Evolutionary conservation across 768 basidiomycete species (phyloP).

Genomic region (Suillus fuscotomentosus): DNA sequence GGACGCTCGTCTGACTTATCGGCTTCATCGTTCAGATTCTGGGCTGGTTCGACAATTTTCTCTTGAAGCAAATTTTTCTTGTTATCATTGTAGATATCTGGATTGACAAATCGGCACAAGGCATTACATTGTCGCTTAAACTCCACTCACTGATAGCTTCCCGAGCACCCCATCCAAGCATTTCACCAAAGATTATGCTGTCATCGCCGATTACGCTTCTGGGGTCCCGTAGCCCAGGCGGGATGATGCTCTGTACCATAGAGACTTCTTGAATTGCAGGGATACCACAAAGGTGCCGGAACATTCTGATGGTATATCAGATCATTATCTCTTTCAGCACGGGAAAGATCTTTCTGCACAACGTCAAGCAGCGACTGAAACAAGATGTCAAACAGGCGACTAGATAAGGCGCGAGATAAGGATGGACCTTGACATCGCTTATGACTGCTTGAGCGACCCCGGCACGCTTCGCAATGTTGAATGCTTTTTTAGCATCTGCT

Average conservation of each 20-base stretch:
- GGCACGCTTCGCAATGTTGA: conserved; percentile 62
- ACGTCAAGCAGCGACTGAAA: conserved; percentile 72
- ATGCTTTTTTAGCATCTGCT: conserved; percentile 63
- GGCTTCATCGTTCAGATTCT: conserved; percentile 58
- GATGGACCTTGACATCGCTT: conserved; percentile 74
- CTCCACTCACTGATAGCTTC: conserved; percentile 75
- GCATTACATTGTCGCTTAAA: background rate
- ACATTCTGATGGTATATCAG: conserved; percentile 91
- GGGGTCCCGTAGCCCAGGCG: conserved; percentile 58
- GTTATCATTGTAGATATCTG: conserved; percentile 85
- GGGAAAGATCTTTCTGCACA: conserved; percentile 60
- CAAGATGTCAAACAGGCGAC: background rate
- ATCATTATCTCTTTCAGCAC: conserved; percentile 90
- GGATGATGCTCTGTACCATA: conserved; percentile 61
- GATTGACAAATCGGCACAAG: background rate
- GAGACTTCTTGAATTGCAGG: conserved; percentile 59
- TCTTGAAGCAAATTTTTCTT: conserved; percentile 71
- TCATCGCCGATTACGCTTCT: conserved; percentile 50
- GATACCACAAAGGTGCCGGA: conserved; percentile 69
- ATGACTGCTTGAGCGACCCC: conserved; percentile 62
- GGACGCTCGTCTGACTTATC: conserved; percentile 49
- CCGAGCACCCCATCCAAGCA: conserved; percentile 85
- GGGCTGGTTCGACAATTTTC: conserved; percentile 57
- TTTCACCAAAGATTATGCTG: conserved; percentile 64
- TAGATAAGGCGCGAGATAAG: background rate